Base-by-base conservation (phyloP, 1,284 basidiomycete species). In the Pseudozyma sp. region DNA sequence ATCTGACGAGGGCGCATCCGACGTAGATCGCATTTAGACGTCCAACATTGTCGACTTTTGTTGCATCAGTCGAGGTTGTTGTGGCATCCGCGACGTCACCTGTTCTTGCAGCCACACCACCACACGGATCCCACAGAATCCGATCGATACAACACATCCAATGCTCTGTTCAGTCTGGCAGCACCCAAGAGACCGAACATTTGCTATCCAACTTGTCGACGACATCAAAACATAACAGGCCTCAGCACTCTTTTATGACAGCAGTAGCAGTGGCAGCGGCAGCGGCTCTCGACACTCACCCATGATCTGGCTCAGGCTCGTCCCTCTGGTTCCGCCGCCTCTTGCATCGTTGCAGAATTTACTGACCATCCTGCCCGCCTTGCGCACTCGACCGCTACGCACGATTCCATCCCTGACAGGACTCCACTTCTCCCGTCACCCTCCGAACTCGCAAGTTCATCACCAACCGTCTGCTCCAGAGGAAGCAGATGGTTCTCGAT, bases 361-460 rank as follows among this genome's bases (percentile, higher is more conserved):
- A 49, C 64, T 67, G 33, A 59, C 52, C 49, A 47, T 34, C 24
- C 39, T 31, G 13, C 31, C 17, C 35, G 44, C 7, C 16, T 16
- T 42, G 11, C n/a, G 11, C 39, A 42, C 39, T 37, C 35, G 8
- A 42, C 8, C 8, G 35, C 9, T 1, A 42, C 51, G 29, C 8
- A 24, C 33, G 10, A 19, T 51, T 40, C 6, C 33, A 16, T 39
- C 16, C 17, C 49, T 47, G 42, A 39, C 62, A 84, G 86, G 94
- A 95, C 87, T 89, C 88, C 86, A 88, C 90, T 87, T 92, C 94
- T 86, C 92, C 96, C 81, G 90, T 99, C 83, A 99, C 97, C 80
- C 89, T 99, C 86, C 93, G 97, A 84, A 98, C 97, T 66, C 92
- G 96, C 87, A 98, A 99, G 89, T 99, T 99, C 90, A 93, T 98